Evolutionary conservation across 768 basidiomycete genomes (phyloP).

Genomic region (Collybia mongolica): DNA sequence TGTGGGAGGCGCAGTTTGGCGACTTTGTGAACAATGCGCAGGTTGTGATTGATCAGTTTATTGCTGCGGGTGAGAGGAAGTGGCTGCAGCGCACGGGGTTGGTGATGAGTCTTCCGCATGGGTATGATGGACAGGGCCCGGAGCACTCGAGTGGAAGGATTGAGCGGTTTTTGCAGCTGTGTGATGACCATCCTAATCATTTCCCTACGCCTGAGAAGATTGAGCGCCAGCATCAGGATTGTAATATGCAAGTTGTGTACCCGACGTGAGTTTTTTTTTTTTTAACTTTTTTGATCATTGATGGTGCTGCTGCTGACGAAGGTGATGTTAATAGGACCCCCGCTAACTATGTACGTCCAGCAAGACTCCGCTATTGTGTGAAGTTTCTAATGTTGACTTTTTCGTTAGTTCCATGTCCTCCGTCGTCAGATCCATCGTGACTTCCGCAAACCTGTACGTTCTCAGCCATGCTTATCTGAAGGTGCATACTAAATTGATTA

Average conservation of each 20-base stretch:
- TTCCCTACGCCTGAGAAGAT: conserved; percentile 89
- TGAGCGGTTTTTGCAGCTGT: conserved; percentile 96
- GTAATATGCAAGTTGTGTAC: conserved; percentile 99
- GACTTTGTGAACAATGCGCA: conserved; percentile 98
- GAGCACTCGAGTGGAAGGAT: conserved; percentile 96
- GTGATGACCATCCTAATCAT: conserved; percentile 92
- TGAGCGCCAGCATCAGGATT: conserved; percentile 96
- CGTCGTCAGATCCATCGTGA: conserved; percentile 97
- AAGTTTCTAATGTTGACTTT: conserved; percentile 5
- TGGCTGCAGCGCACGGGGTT: conserved; percentile 95
- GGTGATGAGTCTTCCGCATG: conserved; percentile 88
- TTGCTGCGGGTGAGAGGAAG: conserved; percentile 95
- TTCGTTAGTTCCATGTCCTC: conserved; percentile 84
- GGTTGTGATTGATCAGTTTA: conserved; percentile 98
- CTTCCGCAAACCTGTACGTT: conserved; percentile 89
- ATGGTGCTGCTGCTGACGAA: conserved; percentile 11
- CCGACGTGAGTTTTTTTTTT: conserved; percentile 65
- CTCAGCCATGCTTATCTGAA: not conserved
- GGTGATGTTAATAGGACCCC: conserved; percentile 62
- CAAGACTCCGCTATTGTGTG: not conserved
- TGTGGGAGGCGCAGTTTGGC: conserved; percentile 99
- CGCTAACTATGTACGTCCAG: conserved; percentile 76
- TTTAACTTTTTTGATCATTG: not conserved
- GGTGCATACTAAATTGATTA: not conserved
- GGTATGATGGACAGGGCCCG: conserved; percentile 97